Conservation (phyloP, 257 asterid genomes). For the Fraxinus cuspidata region DNA sequence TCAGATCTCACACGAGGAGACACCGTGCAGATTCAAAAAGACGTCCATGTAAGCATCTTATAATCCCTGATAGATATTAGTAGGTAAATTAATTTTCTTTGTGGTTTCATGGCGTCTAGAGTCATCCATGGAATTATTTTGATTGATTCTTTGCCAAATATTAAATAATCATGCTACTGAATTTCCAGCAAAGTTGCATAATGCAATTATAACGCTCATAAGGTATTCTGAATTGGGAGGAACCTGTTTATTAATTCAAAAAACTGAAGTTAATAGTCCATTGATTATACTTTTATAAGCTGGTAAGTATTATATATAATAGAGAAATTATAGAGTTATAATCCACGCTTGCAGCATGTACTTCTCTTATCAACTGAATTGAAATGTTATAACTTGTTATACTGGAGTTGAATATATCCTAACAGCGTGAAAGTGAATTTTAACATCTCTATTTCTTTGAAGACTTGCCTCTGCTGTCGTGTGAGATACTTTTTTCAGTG, state of each 20-base stretch:
- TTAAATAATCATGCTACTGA: neutral
- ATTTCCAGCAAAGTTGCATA: neutral
- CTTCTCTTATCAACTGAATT: neutral
- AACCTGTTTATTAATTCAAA: neutral
- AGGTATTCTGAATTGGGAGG: neutral
- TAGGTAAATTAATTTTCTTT: neutral
- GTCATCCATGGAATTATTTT: neutral
- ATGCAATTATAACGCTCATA: neutral
- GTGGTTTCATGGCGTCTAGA: neutral
- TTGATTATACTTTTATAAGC: neutral
- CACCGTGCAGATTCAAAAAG: constrained; percentile 48
- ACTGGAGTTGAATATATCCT: neutral
- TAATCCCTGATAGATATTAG: constrained; percentile 18
- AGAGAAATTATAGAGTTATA: neutral
- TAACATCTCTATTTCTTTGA: neutral
- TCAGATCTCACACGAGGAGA: constrained; percentile 52
- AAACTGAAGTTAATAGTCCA: neutral
- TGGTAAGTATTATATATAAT: neutral
- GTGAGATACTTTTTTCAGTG: neutral
- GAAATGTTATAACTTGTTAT: neutral
- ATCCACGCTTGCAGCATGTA: neutral
- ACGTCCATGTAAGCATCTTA: constrained; percentile 62
- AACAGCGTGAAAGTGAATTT: neutral
- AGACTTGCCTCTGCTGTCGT: neutral
- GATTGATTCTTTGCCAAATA: neutral